Evolutionary conservation across 164 flowering plant genomes (phyloP).

Genomic region (Dillenia suffruticosa): DNA sequence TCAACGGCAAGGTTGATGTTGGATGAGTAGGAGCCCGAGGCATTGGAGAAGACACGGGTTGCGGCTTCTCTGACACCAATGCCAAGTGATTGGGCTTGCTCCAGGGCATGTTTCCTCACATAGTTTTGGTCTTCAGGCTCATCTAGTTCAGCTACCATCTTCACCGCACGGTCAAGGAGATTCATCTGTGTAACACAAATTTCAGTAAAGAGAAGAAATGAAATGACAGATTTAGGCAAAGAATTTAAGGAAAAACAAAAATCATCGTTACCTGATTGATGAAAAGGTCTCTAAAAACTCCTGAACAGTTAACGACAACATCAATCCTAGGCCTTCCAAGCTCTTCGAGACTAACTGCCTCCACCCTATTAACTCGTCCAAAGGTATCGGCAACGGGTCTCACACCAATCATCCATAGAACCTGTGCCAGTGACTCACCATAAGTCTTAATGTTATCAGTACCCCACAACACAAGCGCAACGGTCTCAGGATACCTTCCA

Average conservation of each 20-base stretch:
- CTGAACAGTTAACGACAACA: conserved; percentile 98
- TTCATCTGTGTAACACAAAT: conserved; percentile 63
- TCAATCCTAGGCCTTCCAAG: conserved; percentile 98
- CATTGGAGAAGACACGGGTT: conserved; percentile 89
- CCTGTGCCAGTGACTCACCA: conserved; percentile 95
- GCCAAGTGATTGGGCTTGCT: conserved; percentile 79
- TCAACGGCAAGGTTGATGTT: conserved; percentile 96
- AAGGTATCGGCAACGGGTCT: conserved; percentile 82
- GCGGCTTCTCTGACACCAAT: conserved; percentile 86
- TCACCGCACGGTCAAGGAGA: conserved; percentile 92
- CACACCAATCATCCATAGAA: conserved; percentile 95
- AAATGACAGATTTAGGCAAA: background rate
- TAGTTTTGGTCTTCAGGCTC: conserved; percentile 87
- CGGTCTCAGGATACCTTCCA: conserved; percentile 92
- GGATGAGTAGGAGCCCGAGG: conserved; percentile 96
- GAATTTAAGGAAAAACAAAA: background rate
- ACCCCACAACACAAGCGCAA: conserved; percentile 98
- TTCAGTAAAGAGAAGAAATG: background rate
- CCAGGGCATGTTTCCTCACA: conserved; percentile 86
- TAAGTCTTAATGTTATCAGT: conserved; percentile 98
- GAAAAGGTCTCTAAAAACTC: conserved; percentile 97
- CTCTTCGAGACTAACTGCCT: conserved; percentile 88
- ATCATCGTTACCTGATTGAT: conserved; percentile 78
- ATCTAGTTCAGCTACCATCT: conserved; percentile 97
- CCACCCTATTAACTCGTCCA: conserved; percentile 93